Percentiles rank a stretch among this genome's conserved stretches.
phyloP scores from a whole-genome alignment of 768 basidiomycete species.

The Leccinum arenicola region DNA sequence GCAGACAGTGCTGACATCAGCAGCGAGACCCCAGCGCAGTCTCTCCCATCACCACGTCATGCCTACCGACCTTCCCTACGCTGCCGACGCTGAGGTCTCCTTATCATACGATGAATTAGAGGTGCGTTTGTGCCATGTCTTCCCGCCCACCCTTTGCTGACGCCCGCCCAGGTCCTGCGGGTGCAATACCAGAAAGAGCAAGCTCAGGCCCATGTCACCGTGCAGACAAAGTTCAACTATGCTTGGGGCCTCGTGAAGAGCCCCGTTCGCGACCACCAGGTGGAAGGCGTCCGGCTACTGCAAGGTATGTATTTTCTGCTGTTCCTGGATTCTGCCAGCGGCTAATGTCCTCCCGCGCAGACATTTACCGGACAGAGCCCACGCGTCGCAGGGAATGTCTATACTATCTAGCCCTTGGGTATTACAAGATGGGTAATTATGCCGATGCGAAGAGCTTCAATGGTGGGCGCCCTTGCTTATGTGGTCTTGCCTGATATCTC shows the following conservation, averaged over 20 bases:
- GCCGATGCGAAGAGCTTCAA: constrained; percentile 92
- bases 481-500: not conserved
- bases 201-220: constrained; percentile 77
- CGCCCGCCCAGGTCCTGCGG: constrained; percentile 63
- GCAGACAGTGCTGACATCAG: constrained; percentile 26
- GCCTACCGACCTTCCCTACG: constrained; percentile 89
- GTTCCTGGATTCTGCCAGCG: not conserved
- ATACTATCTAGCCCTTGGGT: constrained; percentile 93
- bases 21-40: constrained; percentile 22
- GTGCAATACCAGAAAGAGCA: constrained; percentile 88
- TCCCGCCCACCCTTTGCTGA: not conserved
- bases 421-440: constrained; percentile 96
- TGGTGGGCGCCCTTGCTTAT: constrained; percentile 48
- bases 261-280: constrained; percentile 78
- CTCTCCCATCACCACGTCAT: constrained; percentile 33
- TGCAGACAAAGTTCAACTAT: constrained; percentile 97
- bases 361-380: constrained; percentile 89
- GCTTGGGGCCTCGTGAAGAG: constrained; percentile 97
- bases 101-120: constrained; percentile 88
- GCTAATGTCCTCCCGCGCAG: constrained; percentile 40
- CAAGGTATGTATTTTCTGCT: constrained; percentile 57
- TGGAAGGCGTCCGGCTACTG: constrained; percentile 85
- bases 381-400: constrained; percentile 88
- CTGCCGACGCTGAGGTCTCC: constrained; percentile 90
- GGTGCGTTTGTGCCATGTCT: constrained; percentile 37